phyloP scores from a whole-genome alignment of 2,329 filamentous ascomycete genomes.

The Blastomyces gilchristii region DNA sequence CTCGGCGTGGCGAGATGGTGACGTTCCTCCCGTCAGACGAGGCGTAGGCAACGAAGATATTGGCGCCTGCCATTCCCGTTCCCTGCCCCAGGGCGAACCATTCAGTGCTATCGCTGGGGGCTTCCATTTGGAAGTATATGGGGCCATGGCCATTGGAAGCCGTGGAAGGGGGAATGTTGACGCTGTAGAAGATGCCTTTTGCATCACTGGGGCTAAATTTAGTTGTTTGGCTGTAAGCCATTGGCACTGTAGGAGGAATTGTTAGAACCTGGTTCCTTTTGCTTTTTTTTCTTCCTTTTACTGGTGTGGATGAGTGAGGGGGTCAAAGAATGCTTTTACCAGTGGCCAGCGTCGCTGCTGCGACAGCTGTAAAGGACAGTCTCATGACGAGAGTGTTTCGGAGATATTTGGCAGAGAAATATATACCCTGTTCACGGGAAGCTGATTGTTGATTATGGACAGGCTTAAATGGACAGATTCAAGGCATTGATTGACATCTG shows the following conservation, averaged over 20 bases:
- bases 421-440: not conserved
- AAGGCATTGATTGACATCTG: not conserved
- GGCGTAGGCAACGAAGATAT: conserved; percentile 52
- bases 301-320: not conserved
- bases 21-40: conserved; percentile 42
- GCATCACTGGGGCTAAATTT: conserved; percentile 17
- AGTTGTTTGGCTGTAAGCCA: conserved; percentile 16
- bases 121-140: conserved; percentile 49
- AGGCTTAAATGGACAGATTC: not conserved
- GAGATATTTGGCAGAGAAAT: not conserved
- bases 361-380: not conserved
- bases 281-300: not conserved
- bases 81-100: conserved; percentile 51
- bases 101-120: conserved; percentile 39
- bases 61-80: conserved; percentile 42
- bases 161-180: conserved; percentile 47
- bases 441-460: not conserved
- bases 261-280: not conserved
- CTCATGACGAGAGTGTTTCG: not conserved
- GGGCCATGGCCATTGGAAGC: conserved; percentile 43
- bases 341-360: not conserved
- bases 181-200: conserved; percentile 30
- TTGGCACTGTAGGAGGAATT: conserved; percentile 13
- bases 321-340: not conserved
- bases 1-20: conserved; percentile 46